Base-by-base conservation (phyloP, 2,329 filamentous ascomycete species). In the Neodidymelliopsis sp. region DNA sequence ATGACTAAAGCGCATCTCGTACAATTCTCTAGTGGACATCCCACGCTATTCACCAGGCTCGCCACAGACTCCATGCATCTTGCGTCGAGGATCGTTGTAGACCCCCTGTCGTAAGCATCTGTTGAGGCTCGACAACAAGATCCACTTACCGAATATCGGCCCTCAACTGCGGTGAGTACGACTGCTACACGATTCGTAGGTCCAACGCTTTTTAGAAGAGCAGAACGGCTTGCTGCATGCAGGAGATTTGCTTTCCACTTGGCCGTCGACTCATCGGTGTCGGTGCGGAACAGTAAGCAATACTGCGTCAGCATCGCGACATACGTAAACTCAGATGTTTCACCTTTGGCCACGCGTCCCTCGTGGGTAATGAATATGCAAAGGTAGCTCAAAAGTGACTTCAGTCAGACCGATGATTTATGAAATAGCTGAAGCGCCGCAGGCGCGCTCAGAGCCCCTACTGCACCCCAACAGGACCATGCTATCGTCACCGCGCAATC, bases 281-380 rank as follows among this genome's bases (percentile, higher is more conserved):
- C 8, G 15, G 35, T 19, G 30, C 30, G 36, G 35, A 25, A 39
- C 24, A 35, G 40, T 50, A 45, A 50, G 47, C 47, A 41, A 31
- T n/a, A 45, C 35, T 36, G 40, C 39, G 40, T 50, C 40, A 45
- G 47, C 47, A 23, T 36, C 29, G 16, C 24, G 31, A 41, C 18
- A 31, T 36, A 13, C 23, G 18, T 31, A 40, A 20, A 29, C 25
- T 30, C 20, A 29, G 22, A 27, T 39, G 30, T 40, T 41, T 37
- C 35, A 40, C 7, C 27, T 18, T 16, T 20, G 25, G 40, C 47
- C 40, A 41, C 47, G 47, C 40, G 40, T 40, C 40, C 24, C 20
- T 38, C n/a, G n/a, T 10, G 11, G 12, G 27, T 20, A 29, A 25
- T 9, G 22, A 2, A 30, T 37, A 9, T 24, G 19, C 11, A 16